Evolutionary conservation across 2,329 filamentous ascomycete genomes (phyloP).

Genomic region (Sporothrix curviconia): DNA sequence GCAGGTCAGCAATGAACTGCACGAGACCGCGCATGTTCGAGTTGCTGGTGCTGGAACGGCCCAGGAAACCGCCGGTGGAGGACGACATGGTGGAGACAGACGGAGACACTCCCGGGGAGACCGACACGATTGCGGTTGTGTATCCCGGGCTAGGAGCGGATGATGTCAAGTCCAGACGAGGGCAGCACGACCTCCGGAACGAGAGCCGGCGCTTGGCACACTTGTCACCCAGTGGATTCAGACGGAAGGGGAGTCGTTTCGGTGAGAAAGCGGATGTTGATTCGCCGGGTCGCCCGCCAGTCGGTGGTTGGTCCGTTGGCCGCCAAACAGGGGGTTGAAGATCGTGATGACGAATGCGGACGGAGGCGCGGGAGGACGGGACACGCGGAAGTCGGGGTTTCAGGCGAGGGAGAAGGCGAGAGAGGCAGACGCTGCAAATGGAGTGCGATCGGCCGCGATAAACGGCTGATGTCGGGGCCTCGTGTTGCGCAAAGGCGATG

Average conservation of each 20-base stretch:
- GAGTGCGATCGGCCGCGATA: not conserved
- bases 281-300: no score
- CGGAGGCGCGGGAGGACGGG: not conserved
- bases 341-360: not conserved
- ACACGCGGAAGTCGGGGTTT: not conserved
- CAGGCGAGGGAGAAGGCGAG: no score
- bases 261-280: no score
- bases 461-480: not conserved
- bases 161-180: not conserved
- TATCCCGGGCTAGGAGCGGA: not conserved
- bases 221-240: no score
- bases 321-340: not conserved
- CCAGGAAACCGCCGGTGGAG: constrained; percentile 54
- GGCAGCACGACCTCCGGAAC: not conserved
- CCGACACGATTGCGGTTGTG: not conserved
- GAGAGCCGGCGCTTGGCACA: constrained; percentile 5
- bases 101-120: not conserved
- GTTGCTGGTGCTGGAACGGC: constrained; percentile 58
- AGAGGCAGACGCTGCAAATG: not conserved
- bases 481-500: no score
- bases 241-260: no score
- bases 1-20: constrained; percentile 94
- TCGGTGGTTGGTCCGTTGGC: no score
- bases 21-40: constrained; percentile 77
- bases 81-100: constrained; percentile 50